Percentiles rank a stretch among this genome's conserved stretches.
phyloP scores from a whole-genome alignment of 441 rosid species.

The Adansonia rubrostipa region DNA sequence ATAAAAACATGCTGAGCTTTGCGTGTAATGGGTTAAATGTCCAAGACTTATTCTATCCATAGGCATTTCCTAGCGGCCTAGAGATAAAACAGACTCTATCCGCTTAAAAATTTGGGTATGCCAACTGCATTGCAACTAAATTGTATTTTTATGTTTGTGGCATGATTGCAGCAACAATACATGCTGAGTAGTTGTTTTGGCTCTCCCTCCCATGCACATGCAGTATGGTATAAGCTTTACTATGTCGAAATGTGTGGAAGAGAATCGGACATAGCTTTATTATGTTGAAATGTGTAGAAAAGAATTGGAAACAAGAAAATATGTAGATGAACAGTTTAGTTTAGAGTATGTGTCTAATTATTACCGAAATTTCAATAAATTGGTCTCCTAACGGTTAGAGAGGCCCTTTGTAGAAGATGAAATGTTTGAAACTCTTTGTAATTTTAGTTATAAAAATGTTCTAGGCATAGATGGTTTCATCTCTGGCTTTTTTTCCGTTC shows the following conservation, averaged over 20 bases:
- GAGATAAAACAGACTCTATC: neutral
- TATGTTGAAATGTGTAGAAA: neutral
- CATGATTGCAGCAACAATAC: neutral
- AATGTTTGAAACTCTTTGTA: neutral
- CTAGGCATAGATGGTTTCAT: neutral
- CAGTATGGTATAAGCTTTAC: neutral
- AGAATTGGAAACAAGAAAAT: neutral
- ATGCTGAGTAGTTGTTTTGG: neutral
- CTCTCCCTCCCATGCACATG: neutral
- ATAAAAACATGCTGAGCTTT: neutral
- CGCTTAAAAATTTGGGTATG: neutral
- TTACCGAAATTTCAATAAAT: slow-evolving; percentile 5
- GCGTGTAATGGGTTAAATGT: neutral
- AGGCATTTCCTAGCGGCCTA: neutral
- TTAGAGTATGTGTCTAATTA: neutral
- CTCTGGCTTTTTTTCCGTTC: neutral
- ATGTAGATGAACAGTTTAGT: neutral
- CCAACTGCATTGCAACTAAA: neutral
- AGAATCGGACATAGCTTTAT: too few relatives aligned
- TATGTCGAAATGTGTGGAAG: neutral
- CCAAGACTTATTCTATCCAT: neutral
- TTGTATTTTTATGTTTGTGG: neutral
- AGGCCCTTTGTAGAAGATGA: neutral
- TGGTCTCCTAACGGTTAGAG: neutral
- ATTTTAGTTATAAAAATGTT: neutral